phyloP scores from a whole-genome alignment of 2,329 filamentous ascomycete genomes.

The Ophiocordyceps camponoti-floridani region DNA sequence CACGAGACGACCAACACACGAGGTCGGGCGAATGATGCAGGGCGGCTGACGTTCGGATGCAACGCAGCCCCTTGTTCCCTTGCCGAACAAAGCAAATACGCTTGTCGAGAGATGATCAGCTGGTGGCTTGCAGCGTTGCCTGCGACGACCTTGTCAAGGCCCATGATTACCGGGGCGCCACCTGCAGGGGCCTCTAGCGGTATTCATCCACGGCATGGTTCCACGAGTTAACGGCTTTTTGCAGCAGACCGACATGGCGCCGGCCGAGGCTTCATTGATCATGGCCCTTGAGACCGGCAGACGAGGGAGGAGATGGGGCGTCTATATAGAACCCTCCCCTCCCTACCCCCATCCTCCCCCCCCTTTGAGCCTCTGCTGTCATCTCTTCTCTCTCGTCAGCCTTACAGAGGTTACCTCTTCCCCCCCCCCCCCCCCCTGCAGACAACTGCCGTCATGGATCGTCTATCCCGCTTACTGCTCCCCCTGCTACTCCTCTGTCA shows the following conservation, averaged over 20 bases:
- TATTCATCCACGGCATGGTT: not conserved
- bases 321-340: not conserved
- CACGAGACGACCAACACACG: not conserved
- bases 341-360: not conserved
- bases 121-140: not conserved
- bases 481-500: not conserved
- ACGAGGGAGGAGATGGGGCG: not conserved
- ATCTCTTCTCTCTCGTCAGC: not conserved
- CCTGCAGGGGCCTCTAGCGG: too few relatives aligned
- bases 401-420: too few relatives aligned
- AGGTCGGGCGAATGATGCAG: not conserved
- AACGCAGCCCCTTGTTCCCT: not conserved
- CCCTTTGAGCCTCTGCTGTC: not conserved
- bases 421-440: not conserved
- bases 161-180: too few relatives aligned
- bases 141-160: not conserved
- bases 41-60: not conserved
- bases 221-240: too few relatives aligned
- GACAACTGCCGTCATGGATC: not conserved
- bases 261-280: not conserved
- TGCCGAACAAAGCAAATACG: not conserved
- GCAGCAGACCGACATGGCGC: not conserved
- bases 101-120: not conserved
- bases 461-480: not conserved
- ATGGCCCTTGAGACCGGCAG: not conserved